Evolutionary conservation across 1,284 basidiomycete genomes (phyloP), one percentile per base, ranked within the genome.

Genomic region (Abortiporus biennis): DNA sequence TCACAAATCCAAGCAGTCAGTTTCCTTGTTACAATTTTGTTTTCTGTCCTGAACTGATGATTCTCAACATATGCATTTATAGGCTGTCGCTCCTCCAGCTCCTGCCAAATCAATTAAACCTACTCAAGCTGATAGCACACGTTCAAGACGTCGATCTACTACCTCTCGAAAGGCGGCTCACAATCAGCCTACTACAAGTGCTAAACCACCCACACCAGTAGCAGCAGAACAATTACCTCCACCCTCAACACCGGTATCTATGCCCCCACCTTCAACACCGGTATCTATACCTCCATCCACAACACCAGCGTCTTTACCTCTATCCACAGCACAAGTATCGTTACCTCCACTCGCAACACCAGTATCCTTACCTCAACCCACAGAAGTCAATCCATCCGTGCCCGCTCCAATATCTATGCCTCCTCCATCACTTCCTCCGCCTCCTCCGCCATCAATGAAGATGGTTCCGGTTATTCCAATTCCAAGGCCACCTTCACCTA

Each of bases 1-100:
- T 62, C 67, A 3, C 76, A 83, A 53, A 63, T 87, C 21, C 74
- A 75, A 58, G 66, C 60, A 25, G 83, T 84, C 53, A 48, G 68
- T 47, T 25, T 31, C 33, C 33, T 9, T n/a, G 15, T 4, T 27
- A 40, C 25, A 36, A 23, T 13, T 34, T 43, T 29, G 43, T 17
- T 17, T 13, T 31, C 32, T 38, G 17, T 30, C 15, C n/a, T 2
- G 31, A 15, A 34, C 39, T n/a, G n/a, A n/a, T n/a, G n/a, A n/a
- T n/a, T n/a, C n/a, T n/a, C n/a, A n/a, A n/a, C n/a, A n/a, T n/a
- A n/a, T n/a, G n/a, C n/a, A n/a, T n/a, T n/a, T 45, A 43, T 43
- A 80, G 78, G 66, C 69, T 36, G 64, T 69, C n/a, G 56, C 66
- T 0, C 63, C 69, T 0, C 57, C 67, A 4, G 78, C 72, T 51